Evolutionary conservation across 1,139 yeast species (phyloP), one percentile per base, ranked within the genome.

Genomic region (Yamadazyma atmosphaerica): DNA sequence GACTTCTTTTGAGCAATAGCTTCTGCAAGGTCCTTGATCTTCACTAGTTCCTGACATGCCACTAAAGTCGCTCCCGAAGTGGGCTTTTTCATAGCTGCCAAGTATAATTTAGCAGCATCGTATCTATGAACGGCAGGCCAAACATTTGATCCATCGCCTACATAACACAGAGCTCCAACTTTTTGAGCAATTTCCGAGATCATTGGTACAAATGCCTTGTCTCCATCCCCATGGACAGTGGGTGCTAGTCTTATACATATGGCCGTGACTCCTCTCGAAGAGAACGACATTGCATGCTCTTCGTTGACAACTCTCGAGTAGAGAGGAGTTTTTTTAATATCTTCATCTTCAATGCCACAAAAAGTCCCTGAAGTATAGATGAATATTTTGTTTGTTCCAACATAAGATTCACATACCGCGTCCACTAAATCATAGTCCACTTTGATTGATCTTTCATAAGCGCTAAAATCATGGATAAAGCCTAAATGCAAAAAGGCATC

Each of bases 401-500:
- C 45, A 4, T 57, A 33, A 2, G 52, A 55, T 2, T 54, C 51
- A 25, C 49, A 37, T 41, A 64, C 50, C n/a, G 59, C 51, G 4
- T 33, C 27, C 13, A 49, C 39, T 4, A 60, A 61, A 6, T 30
- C 41, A 3, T 32, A 38, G 33, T 62, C 68, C 34, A 43, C 36
- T 12, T 38, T 40, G 27, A 46, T 35, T 17, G 42, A 14, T 19
- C 44, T 34, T 3, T 35, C 45, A 31, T 37, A 41, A 3, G 26
- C 4, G 12, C 35, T 34, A 36, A 57, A 55, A 30, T 58, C 62
- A 41, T 56, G 63, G 16, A 47, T 44, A 43, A 55, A 63, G 1
- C 58, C 73, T 27, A 61, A 41, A 39, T 66, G 71, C 13, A 65
- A 32, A 3, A 55, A 56, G 11, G 58, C 72, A 39, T 65, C 70